Base-by-base conservation (phyloP, 345 rosid genomes). In the Eucalyptus globulus region DNA sequence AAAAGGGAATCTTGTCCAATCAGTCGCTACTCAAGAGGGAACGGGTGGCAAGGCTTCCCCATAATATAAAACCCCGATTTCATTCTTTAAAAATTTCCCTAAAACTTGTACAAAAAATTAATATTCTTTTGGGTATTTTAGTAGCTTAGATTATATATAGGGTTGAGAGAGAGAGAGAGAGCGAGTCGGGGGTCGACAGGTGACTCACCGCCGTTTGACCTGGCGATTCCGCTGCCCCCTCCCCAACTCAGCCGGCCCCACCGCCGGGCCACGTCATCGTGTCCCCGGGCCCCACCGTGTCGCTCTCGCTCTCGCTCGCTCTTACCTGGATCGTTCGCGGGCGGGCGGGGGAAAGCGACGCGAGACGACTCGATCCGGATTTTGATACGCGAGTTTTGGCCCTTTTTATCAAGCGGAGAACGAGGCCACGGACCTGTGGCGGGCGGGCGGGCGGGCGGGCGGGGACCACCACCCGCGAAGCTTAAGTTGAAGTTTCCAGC, bases 201-300 rank as follows among this genome's bases (percentile, higher is more conserved):
- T 45, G 90, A 87, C 88, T 87, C 90, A 72, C 58, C 65, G 3
- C 69, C 49, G 8, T 24, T 51, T 53, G 89, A 87, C 91, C 88
- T 11, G 80, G 85, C 54, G 86, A 51, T 37, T n/a, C 83, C 86
- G 56, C 22, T 51, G 17, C 7, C 51, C 1, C 17, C 16, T 7
- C 19, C 21, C 56, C 22, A 53, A 53, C 58, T 53, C 58, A 19
- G 58, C 13, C 31, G 89, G 88, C 58, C 29, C 87, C 37, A 80
- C 14, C 37, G 15, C 69, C n/a, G 92, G 92, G 90, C 92, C 92
- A 88, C 92, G 81, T 90, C 90, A 60, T 43, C 69, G 83, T 27
- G 62, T 2, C 16, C 10, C 31, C 29, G 53, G 92, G 90, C 0
- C 24, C 91, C 92, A 37, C 86, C 14, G 13, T 3, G 37, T 56